phyloP scores from a whole-genome alignment of 805 yeast species.

The Alloascoidea hylecoeti region DNA sequence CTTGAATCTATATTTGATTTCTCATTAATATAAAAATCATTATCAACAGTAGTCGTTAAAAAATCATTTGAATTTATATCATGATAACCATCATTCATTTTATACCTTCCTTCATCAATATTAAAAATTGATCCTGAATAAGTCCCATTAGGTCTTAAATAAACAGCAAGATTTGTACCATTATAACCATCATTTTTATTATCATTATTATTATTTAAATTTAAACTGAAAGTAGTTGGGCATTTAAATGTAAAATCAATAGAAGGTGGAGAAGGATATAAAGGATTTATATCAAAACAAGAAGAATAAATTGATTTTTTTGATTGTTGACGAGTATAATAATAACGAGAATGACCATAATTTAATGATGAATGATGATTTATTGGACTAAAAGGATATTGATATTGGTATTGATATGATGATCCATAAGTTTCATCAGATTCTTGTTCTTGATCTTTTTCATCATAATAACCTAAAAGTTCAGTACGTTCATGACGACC shows the following conservation, averaged over 20 bases:
- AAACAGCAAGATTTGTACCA: neutral
- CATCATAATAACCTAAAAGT: neutral
- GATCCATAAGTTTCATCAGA: neutral
- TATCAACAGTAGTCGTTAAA: neutral
- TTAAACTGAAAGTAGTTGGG: too few species aligned
- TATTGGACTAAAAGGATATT: neutral
- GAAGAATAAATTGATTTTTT: neutral
- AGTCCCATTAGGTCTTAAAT: neutral
- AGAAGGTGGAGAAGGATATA: conserved; percentile 1
- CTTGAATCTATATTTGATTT: neutral
- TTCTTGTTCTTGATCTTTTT: neutral
- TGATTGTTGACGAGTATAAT: neutral
- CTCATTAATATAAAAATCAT: neutral
- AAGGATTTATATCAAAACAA: too few species aligned
- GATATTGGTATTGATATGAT: neutral
- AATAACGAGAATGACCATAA: neutral
- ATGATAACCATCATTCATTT: too few species aligned
- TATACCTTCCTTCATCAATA: too few species aligned
- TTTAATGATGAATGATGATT: neutral
- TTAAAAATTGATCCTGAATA: neutral
- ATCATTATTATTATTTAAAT: too few species aligned
- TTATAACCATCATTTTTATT: too few species aligned
- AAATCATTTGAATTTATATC: neutral
- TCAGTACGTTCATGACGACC: conserved; percentile 1
- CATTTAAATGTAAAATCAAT: neutral